Conservation (phyloP, 305 asterid species). For the Solanum hybrid region DNA sequence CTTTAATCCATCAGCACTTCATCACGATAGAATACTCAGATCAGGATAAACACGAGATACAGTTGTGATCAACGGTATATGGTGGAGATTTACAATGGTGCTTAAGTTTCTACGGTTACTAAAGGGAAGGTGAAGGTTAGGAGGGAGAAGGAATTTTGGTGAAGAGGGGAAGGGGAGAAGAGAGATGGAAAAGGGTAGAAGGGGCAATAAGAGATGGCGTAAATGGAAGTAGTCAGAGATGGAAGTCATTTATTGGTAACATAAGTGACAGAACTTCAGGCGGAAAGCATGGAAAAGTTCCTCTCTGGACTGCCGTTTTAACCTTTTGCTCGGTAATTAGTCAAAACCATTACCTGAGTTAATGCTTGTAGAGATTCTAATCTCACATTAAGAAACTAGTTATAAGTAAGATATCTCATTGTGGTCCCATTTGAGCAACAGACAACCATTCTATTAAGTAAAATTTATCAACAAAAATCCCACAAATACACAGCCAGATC, state of each 20-base stretch:
- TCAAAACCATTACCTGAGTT: neutral
- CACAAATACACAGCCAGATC: neutral
- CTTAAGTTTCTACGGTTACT: neutral
- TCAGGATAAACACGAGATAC: neutral
- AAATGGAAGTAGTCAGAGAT: neutral
- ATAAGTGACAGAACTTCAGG: neutral
- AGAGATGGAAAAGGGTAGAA: neutral
- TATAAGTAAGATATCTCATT: neutral
- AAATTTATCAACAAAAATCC: neutral
- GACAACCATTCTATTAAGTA: neutral
- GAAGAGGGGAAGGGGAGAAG: neutral
- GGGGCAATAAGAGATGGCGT: neutral
- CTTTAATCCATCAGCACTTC: neutral
- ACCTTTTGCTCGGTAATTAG: neutral
- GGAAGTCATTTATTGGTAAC: neutral
- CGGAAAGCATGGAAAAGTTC: neutral
- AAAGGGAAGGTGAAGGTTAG: neutral
- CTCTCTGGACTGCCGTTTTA: neutral
- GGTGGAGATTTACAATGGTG: neutral
- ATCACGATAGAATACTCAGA: neutral
- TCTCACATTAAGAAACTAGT: neutral
- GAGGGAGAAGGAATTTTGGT: neutral
- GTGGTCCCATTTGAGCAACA: neutral
- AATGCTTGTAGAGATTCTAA: neutral
- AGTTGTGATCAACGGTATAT: neutral